Conservation (phyloP, 805 yeast species). For the Candida vartiovaarae region DNA sequence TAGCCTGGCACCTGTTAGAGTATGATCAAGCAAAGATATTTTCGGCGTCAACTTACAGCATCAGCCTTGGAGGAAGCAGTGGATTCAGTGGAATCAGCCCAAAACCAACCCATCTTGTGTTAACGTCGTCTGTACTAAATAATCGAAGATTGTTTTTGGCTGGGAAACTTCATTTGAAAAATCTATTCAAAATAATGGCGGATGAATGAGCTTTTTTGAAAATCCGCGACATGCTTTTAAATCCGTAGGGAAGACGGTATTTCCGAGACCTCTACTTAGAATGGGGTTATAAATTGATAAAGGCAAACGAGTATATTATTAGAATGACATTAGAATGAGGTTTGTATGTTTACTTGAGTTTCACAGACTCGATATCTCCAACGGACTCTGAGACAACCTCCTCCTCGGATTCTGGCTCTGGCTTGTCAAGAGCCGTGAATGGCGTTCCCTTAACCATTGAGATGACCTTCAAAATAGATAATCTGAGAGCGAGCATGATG, state of each 20-base stretch:
- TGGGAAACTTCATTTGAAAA: too few species aligned
- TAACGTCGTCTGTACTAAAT: too few species aligned
- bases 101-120: slow-evolving; percentile 76
- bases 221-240: too few species aligned
- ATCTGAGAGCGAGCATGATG: slow-evolving; percentile 43
- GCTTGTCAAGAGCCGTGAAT: slow-evolving; percentile 29
- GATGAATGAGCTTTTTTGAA: too few species aligned
- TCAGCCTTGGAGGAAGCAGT: neutral
- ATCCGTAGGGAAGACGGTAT: too few species aligned
- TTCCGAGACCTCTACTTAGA: too few species aligned
- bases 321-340: too few species aligned
- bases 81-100: slow-evolving; percentile 46
- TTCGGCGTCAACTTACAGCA: too few species aligned
- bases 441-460: slow-evolving; percentile 16
- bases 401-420: neutral
- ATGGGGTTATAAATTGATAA: too few species aligned
- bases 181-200: too few species aligned
- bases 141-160: too few species aligned
- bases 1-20: slow-evolving; percentile 8
- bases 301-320: too few species aligned
- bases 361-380: slow-evolving; percentile 6
- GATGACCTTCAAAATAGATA: slow-evolving; percentile 23
- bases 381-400: neutral
- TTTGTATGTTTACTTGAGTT: neutral
- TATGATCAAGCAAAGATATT: neutral